Base-by-base conservation (phyloP, 2,329 filamentous ascomycete genomes). In the Clonostachys solani region DNA sequence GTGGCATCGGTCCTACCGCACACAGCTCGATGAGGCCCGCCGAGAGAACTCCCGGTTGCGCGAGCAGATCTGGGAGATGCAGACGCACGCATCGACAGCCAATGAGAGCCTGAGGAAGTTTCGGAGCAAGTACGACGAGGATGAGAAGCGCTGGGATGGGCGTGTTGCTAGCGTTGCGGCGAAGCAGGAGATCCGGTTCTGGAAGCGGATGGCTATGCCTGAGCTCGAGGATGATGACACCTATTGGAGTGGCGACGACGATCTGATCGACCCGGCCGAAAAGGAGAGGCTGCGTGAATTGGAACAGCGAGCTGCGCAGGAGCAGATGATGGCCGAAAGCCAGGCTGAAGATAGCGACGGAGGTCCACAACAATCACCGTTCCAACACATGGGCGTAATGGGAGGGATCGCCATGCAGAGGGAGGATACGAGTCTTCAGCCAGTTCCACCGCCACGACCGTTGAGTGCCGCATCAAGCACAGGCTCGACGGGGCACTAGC, bases 51-150 rank as follows among this genome's bases (percentile, higher is more conserved):
- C 73, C 50, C 73, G 75, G 3, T 72, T 86, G 45, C 78, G 82
- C 45, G 79, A 83, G 56, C 80, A 85, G 62, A 83, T 86, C 56
- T 83, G 80, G 74, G 79, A 83, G 54, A 83, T 84, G 79, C 79
- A 84, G 57, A 72, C 74, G 38, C 77, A 80, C 54, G 82, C 83
- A 19, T 72, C 72, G 42, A 69, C 66, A 12, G 81, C 81, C 18
- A 84, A 84, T 57, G 76, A 78, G 49, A 62, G 69, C 50, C 65
- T 86, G 47, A 78, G 81, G 37, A 64, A 72, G 36, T 83, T 84
- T 54, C 73, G 81, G 45, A 67, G 73, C 41, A 69, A 68, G 46
- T 77, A 80, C 56, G 77, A 83, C 52, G 79, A 81, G 53, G 72
- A 83, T 49, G 71, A 75, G 52, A 65, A 66, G 36, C 68, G 76